Evolutionary conservation across 805 yeast genomes (phyloP), one percentile per base, ranked within the genome.

Genomic region (Candida sanyiensis): DNA sequence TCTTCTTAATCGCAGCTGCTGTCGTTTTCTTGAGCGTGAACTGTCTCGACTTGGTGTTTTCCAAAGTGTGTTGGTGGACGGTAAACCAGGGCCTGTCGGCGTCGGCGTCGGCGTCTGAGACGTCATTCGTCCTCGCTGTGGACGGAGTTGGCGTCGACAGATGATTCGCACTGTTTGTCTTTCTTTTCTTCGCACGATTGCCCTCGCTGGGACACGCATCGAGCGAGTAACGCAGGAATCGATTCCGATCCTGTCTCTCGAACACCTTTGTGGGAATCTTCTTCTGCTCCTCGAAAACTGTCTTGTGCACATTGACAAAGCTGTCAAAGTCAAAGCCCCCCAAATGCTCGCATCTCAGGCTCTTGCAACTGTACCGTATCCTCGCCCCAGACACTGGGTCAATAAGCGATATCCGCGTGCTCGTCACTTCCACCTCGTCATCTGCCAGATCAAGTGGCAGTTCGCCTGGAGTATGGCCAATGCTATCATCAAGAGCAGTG

Each of bases 271-370:
- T 17, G 10, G 22, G 22, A 34, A 9, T 16, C 18, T 27, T n/a
- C 30, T 24, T 11, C 26, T 27, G 18, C 16, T 21, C 18, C 15
- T 16, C 22, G 16, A 19, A 21, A 5, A 28, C 23, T 7, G 18
- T 16, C 7, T 15, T 16, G 10, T 28, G 19, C n/a, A 28, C n/a
- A 9, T 28, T 22, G 17, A 35, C 18, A 22, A 35, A 35, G 12
- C 21, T 28, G n/a, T 28, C 33, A 28, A 35, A 35, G 17, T 35
- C 38, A 29, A 35, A 35, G 15, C 38, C 28, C 15, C 33, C 28
- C 3, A 29, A 13, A 28, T 35, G 38, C 7, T 28, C 17, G 13
- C 38, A 35, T 23, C 32, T 24, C 10, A 24, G 31, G 8, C 28
- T 35, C 16, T 22, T 35, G 24, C 33, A 28, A 26, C 38, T 28